phyloP scores from a whole-genome alignment of 306 rosid species.

The Cucumis melo region DNA sequence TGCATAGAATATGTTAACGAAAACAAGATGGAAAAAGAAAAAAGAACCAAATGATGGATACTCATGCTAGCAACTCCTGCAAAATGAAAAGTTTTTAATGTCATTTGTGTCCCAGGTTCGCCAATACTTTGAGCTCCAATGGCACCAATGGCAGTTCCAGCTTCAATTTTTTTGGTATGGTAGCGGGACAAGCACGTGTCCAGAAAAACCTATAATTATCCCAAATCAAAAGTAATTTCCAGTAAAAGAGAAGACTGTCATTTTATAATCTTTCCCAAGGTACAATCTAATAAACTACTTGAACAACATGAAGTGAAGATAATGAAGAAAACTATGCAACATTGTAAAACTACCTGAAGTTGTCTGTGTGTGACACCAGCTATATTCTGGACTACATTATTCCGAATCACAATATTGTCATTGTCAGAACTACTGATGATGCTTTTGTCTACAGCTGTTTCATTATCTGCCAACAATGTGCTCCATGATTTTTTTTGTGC shows the following conservation, averaged over 20 bases:
- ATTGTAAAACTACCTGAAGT: slow-evolving; percentile 48
- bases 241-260: neutral
- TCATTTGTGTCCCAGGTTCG: slow-evolving; percentile 99
- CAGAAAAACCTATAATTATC: slow-evolving; percentile 48
- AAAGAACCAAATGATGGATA: slow-evolving; percentile 50
- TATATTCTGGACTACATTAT: slow-evolving; percentile 39
- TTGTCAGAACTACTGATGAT: slow-evolving; percentile 5
- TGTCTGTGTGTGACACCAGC: slow-evolving; percentile 57
- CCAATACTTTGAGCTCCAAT: slow-evolving; percentile 99
- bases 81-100: slow-evolving; percentile 87
- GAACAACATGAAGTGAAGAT: neutral
- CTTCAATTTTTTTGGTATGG: slow-evolving; percentile 54
- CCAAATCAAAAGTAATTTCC: neutral
- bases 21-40: neutral
- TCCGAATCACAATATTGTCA: slow-evolving; percentile 20
- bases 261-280: neutral
- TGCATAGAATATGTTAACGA: neutral
- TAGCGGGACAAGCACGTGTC: slow-evolving; percentile 79
- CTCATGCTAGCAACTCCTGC: slow-evolving; percentile 99
- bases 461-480: slow-evolving; percentile 11
- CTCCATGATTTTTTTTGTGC: slow-evolving; percentile 17
- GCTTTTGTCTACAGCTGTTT: neutral
- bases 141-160: slow-evolving; percentile 89
- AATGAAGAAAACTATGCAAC: neutral
- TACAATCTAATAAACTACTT: neutral